Evolutionary conservation across 2,329 filamentous ascomycete genomes (phyloP), one percentile per base, ranked within the genome.

Genomic region (Alternaria angustiovoidea): DNA sequence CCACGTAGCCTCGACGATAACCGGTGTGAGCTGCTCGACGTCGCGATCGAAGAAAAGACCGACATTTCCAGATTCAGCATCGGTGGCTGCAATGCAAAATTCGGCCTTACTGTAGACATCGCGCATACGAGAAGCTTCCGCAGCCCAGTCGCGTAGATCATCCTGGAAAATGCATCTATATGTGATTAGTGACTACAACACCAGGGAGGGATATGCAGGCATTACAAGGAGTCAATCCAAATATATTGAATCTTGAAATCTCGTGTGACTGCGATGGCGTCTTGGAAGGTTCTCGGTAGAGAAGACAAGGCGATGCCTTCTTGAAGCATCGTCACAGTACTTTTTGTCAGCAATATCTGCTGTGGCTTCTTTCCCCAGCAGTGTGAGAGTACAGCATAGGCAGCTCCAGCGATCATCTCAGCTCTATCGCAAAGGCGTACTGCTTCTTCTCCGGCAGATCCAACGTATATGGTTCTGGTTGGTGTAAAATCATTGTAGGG

Each of bases 161-260:
- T 47, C 44, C n/a, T 47, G 26, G 0, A 47, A 32, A 4, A 47
- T 47, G 11, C 28, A 47, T 7, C 44, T 32, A 2, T 9, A 8
- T 2, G 0, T 18, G 12, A 2, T 47, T 4, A 47, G 43, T 9
- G 6, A 12, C 6, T 14, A 9, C n/a, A 12, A 20, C 2, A 2
- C 5, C 0, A 30, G 1, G 2, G 2, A 8, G 1, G 1, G 16
- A 12, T 14, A 8, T 1, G 5, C 14, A 1, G 8, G 1, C 2
- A 3, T 12, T 18, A 46, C 26, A 30, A 1, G 3, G 26, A 47
- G 3, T 47, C 26, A 5, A 47, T 32, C 26, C 44, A 47, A 0
- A 47, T 47, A 9, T 32, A 47, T n/a, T n/a, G n/a, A n/a, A n/a
- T n/a, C n/a, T n/a, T n/a, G n/a, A n/a, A n/a, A n/a, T n/a, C n/a